A percentile compares a stretch with the other conserved stretches of the same genome.
Conservation (phyloP, 2,329 filamentous ascomycete genomes). For the Aspergillus ibericus region DNA sequence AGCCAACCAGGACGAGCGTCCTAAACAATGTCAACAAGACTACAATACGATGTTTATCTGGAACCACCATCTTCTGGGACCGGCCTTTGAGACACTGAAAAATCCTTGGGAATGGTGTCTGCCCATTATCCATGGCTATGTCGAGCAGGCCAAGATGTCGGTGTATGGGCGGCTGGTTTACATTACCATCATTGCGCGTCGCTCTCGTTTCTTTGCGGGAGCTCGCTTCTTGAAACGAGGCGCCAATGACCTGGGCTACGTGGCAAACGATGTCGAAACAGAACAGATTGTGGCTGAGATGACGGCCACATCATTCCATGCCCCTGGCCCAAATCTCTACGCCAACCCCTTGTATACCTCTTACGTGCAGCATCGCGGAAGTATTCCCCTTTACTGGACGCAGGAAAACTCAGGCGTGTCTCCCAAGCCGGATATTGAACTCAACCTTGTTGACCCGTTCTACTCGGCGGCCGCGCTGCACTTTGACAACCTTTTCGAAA, state of each 20-base stretch:
- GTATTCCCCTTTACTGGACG: constrained; percentile 95
- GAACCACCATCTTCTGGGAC: constrained; percentile 86
- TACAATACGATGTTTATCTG: constrained; percentile 97
- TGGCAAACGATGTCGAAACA: constrained; percentile 97
- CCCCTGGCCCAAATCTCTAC: constrained; percentile 79
- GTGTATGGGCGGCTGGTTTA: constrained; percentile 88
- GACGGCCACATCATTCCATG: constrained; percentile 91
- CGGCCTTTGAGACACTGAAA: constrained; percentile 67
- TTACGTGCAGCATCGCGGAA: constrained; percentile 93
- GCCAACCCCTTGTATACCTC: constrained; percentile 91
- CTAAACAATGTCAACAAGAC: constrained; percentile 69
- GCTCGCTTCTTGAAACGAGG: constrained; percentile 92
- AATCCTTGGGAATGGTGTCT: constrained; percentile 94
- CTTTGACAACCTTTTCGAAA: constrained; percentile 89
- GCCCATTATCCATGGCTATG: constrained; percentile 92
- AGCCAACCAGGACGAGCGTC: constrained; percentile 64
- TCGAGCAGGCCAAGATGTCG: constrained; percentile 82
- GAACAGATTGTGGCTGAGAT: constrained; percentile 97
- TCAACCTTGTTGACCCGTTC: constrained; percentile 95
- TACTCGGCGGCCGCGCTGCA: constrained; percentile 90
- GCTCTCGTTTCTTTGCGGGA: constrained; percentile 90
- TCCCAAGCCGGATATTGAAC: constrained; percentile 92
- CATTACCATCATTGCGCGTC: constrained; percentile 87
- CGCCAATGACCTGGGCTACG: constrained; percentile 89
- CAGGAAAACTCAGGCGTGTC: constrained; percentile 94